Conservation (phyloP, 495 filamentous ascomycete genomes). For the Hypomontagnella monticulosa region DNA sequence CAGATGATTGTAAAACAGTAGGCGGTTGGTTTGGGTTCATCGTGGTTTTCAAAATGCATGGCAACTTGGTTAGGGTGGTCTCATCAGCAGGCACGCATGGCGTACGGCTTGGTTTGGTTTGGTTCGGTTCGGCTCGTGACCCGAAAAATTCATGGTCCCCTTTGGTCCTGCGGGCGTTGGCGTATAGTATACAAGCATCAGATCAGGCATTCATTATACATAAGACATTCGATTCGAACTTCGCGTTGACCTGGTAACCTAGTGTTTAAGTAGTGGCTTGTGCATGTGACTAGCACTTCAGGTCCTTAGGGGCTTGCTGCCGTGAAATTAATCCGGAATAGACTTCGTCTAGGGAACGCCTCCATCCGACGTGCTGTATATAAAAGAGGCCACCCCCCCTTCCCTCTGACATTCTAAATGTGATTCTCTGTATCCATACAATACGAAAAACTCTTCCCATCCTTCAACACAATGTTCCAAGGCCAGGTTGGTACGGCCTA, state of each 20-base stretch:
- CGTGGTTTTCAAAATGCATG: conserved; percentile 35
- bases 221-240: conserved; percentile 12
- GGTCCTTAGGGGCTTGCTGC: too few relatives aligned
- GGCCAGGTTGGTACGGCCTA: too few relatives aligned
- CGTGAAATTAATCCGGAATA: too few relatives aligned
- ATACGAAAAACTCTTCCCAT: too few relatives aligned
- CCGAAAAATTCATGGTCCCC: conserved; percentile 8
- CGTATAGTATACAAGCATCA: conserved; percentile 28
- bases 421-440: too few relatives aligned
- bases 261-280: background rate
- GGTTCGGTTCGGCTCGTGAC: conserved; percentile 10
- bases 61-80: conserved; percentile 24
- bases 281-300: too few relatives aligned
- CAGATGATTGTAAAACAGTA: conserved; percentile 30
- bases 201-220: conserved; percentile 20
- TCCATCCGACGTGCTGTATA: too few relatives aligned
- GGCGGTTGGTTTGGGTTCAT: conserved; percentile 10
- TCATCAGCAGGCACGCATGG: conserved; percentile 33
- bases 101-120: conserved; percentile 16
- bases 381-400: too few relatives aligned
- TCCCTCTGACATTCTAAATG: too few relatives aligned
- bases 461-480: too few relatives aligned
- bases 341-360: too few relatives aligned
- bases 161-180: conserved; percentile 9
- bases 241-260: conserved; percentile 6